These are phyloP conservation scores for Isabelozyma gotoi DNA, from an alignment of 805 yeast species.

Conservation along the genomic window DNA sequence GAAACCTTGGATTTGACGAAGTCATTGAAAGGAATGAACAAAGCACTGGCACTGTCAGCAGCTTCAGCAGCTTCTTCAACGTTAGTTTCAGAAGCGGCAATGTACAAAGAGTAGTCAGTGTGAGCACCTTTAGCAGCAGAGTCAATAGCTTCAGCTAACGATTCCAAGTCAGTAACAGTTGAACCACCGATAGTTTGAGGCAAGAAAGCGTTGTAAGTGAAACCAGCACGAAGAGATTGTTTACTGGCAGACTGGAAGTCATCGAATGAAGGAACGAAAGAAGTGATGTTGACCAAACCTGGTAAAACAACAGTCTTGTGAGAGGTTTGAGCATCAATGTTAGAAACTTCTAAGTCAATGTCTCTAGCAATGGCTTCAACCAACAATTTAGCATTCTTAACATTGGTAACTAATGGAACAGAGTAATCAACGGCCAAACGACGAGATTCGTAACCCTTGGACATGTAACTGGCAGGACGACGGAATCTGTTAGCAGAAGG, in stretches of 20 bases:
- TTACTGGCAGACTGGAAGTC: conserved; percentile 71
- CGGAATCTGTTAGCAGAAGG: conserved; percentile 97
- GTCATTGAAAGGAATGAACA: conserved; percentile 79
- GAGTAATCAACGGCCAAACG: conserved; percentile 99
- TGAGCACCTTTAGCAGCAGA: conserved; percentile 57
- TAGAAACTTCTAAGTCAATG: conserved; percentile 63
- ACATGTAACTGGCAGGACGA: conserved; percentile 97
- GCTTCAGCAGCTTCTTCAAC: conserved; percentile 60
- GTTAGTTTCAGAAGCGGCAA: conserved; percentile 79
- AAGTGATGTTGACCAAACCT: conserved; percentile 79
- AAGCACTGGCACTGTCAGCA: conserved; percentile 67
- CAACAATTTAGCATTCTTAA: conserved; percentile 92
- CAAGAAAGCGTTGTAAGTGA: conserved; percentile 78
- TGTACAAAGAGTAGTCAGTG: conserved; percentile 80
- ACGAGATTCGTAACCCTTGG: conserved; percentile 96
- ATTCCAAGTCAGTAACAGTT: conserved; percentile 60
- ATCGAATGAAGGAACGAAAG: conserved; percentile 71
- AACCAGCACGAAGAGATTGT: conserved; percentile 78
- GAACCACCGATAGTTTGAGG: conserved; percentile 70
- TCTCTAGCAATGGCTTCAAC: conserved; percentile 89
- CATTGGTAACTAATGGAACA: conserved; percentile 95
- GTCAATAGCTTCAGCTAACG: conserved; percentile 65
- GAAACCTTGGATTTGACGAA: conserved; percentile 68
- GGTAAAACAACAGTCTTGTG: conserved; percentile 81
- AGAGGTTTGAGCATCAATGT: conserved; percentile 87